phyloP scores from a whole-genome alignment of 352 stramenopile species.

The Phytophthora kernoviae region DNA sequence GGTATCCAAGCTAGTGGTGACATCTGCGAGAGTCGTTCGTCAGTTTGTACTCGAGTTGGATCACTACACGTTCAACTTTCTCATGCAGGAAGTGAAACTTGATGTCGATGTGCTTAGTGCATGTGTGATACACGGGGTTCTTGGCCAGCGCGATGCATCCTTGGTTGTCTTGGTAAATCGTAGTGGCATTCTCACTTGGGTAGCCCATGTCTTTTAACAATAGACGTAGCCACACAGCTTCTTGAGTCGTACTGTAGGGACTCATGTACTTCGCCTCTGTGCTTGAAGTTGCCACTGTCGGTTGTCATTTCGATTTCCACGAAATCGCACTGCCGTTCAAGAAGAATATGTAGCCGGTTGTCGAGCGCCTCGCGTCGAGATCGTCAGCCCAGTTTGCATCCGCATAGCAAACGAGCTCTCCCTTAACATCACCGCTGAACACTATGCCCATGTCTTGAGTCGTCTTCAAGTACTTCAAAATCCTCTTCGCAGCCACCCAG shows the following conservation, averaged over 20 bases:
- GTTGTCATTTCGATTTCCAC: slow-evolving; percentile 4
- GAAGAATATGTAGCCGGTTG: slow-evolving; percentile 1
- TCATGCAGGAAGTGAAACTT: slow-evolving; percentile 11
- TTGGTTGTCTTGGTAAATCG: slow-evolving; percentile 6
- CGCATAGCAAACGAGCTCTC: not conserved
- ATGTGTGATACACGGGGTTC: slow-evolving; percentile 4
- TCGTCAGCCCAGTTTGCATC: slow-evolving; percentile 1
- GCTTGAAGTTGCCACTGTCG: not conserved
- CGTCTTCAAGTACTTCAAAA: slow-evolving; percentile 1
- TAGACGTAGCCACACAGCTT: too few relatives aligned
- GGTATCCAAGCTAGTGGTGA: too few relatives aligned
- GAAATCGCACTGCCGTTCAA: slow-evolving; percentile 1
- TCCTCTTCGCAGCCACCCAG: not conserved
- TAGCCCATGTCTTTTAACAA: too few relatives aligned
- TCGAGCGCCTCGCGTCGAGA: not conserved
- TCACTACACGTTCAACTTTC: not conserved
- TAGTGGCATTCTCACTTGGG: not conserved
- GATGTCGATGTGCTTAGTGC: slow-evolving; percentile 14
- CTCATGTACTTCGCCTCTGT: slow-evolving; percentile 3
- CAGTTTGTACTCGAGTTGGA: not conserved
- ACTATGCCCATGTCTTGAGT: slow-evolving; percentile 2
- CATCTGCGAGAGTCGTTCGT: too few relatives aligned
- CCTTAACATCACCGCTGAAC: not conserved
- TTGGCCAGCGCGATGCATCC: slow-evolving; percentile 8
- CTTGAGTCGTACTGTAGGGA: too few relatives aligned